Percentiles rank a stretch among this genome's conserved stretches.
phyloP scores from a whole-genome alignment of 2,329 filamentous ascomycete species.

The Capronia americana region DNA sequence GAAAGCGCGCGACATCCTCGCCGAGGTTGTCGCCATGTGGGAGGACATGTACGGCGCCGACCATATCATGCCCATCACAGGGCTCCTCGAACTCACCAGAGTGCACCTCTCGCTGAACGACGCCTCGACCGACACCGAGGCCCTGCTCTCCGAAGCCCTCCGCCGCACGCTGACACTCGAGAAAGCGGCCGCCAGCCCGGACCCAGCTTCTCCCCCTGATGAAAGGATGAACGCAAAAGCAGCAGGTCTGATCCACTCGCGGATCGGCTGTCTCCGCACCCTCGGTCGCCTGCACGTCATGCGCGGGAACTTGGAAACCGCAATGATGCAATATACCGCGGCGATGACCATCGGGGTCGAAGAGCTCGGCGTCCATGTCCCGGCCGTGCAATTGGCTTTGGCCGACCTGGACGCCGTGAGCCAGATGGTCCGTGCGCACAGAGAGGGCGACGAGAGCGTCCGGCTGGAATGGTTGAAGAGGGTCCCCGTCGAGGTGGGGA shows the following conservation, averaged over 20 bases:
- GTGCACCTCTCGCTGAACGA: constrained; percentile 13
- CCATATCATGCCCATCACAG: constrained; percentile 25
- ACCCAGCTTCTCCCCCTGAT: not conserved
- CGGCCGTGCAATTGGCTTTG: constrained; percentile 23
- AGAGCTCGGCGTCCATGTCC: constrained; percentile 18
- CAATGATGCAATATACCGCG: constrained; percentile 23
- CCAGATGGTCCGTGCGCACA: constrained; percentile 1
- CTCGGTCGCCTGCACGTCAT: constrained; percentile 23
- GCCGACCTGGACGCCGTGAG: constrained; percentile 23
- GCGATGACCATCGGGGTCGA: constrained; percentile 20
- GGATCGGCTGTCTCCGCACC: constrained; percentile 28
- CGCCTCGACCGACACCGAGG: constrained; percentile 10
- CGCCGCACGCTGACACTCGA: constrained; percentile 19
- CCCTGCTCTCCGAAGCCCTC: constrained; percentile 16
- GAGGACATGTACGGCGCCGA: constrained; percentile 14
- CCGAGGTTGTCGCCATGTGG: constrained; percentile 12
- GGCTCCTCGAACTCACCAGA: constrained; percentile 26
- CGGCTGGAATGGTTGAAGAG: not conserved
- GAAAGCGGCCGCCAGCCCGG: not conserved
- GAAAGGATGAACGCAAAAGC: not conserved
- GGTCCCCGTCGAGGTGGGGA: not conserved
- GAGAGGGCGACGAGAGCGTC: not conserved
- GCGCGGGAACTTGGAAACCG: constrained; percentile 16
- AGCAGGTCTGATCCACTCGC: constrained; percentile 11
- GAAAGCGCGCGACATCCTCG: constrained; percentile 12